Evolutionary conservation across 352 stramenopile genomes (phyloP).

Genomic region (Phytophthora ramorum): DNA sequence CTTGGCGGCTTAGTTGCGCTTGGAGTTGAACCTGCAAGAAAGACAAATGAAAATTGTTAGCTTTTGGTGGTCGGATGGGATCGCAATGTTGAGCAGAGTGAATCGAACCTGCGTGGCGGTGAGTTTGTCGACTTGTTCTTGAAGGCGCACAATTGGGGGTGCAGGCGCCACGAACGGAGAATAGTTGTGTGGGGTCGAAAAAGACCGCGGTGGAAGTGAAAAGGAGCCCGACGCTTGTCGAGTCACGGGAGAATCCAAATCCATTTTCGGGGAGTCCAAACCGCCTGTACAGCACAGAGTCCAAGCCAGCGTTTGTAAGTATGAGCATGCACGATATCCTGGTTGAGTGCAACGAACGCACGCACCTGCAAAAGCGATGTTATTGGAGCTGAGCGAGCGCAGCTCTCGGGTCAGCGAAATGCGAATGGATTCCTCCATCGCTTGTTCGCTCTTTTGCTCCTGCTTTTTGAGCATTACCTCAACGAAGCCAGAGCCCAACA

Average conservation of each 20-base stretch:
- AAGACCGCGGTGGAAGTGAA: constrained; percentile 26
- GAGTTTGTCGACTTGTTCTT: constrained; percentile 67
- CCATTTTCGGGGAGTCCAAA: constrained; percentile 41
- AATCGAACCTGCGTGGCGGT: constrained; percentile 55
- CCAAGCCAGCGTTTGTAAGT: neutral
- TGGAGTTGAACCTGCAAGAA: constrained; percentile 53
- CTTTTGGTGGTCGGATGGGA: neutral
- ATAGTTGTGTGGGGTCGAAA: constrained; percentile 29
- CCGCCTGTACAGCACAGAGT: constrained; percentile 14
- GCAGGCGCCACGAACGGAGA: constrained; percentile 24
- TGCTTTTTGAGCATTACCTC: constrained; percentile 89
- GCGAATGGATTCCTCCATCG: constrained; percentile 61
- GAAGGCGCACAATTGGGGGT: constrained; percentile 35
- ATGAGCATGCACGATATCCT: neutral
- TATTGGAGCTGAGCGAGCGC: constrained; percentile 55
- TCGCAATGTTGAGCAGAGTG: neutral
- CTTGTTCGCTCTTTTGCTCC: constrained; percentile 51
- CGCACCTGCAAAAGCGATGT: constrained; percentile 36
- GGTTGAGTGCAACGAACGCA: neutral
- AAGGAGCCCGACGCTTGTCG: constrained; percentile 10
- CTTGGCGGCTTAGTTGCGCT: constrained; percentile 59
- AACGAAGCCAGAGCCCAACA: constrained; percentile 83
- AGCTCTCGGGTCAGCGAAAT: constrained; percentile 60
- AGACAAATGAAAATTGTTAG: neutral
- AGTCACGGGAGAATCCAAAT: constrained; percentile 32